Evolutionary conservation across 768 basidiomycete genomes (phyloP).

Genomic region (Russula brevipes): DNA sequence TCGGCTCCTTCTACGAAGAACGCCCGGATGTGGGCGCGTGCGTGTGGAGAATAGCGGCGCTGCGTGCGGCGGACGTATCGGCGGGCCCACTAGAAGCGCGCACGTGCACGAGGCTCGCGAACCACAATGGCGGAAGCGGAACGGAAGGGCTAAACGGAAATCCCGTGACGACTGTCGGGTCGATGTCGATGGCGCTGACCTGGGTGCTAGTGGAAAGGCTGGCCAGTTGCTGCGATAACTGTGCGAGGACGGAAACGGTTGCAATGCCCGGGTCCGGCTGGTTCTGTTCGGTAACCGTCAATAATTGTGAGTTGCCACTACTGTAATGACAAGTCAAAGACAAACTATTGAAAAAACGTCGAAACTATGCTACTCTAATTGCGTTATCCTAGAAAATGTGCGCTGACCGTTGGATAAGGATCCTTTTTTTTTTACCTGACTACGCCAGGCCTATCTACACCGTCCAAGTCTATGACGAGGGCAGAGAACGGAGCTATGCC

Average conservation of each 20-base stretch:
- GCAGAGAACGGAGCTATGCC: no score
- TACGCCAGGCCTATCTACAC: no score
- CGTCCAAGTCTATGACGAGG: no score
- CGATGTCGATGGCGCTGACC: background rate
- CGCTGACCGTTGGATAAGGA: no score
- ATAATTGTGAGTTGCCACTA: background rate
- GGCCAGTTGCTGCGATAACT: background rate
- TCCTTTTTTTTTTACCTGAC: no score
- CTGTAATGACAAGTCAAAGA: no score
- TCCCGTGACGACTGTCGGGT: background rate
- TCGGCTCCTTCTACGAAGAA: background rate
- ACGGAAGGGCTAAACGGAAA: background rate
- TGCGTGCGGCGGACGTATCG: background rate
- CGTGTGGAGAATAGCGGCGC: background rate
- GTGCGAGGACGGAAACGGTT: background rate
- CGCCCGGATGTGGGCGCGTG: background rate
- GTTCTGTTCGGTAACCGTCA: constrained; percentile 5
- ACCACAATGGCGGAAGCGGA: constrained; percentile 3
- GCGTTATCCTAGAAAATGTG: no score
- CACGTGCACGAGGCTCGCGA: background rate
- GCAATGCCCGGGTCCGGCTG: background rate
- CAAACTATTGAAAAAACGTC: no score
- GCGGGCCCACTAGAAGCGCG: background rate
- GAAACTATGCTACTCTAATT: no score
- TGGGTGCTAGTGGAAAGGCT: background rate